Evolutionary conservation across 164 flowering plant genomes (phyloP), one percentile per base, ranked within the genome.

Genomic region (Annona cherimola): DNA sequence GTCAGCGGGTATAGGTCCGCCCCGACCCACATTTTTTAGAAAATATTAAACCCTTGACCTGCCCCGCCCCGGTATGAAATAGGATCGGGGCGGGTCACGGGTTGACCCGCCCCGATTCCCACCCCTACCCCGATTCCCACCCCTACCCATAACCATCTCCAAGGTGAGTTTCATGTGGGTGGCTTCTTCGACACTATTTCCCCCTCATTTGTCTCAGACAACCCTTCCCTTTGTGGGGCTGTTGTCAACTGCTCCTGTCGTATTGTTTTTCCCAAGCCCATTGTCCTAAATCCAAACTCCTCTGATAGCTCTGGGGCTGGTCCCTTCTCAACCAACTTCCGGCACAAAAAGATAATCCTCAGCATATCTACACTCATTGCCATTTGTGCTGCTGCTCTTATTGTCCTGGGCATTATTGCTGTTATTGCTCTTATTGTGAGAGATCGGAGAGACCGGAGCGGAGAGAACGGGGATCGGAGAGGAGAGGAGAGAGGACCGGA

Each of bases 311-410:
- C 81, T 18, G 45, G 69, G 67, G 43, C 83, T 19, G 82, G 83
- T 42, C 61, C 86, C 35, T 45, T 81, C 67, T 77, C 94, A 1
- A 75, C 85, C 12, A 84, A 74, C 69, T 43, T 79, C 54, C 84
- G 83, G 59, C 96, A 86, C 83, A 91, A 89, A 66, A 87, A 86
- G 76, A 89, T 90, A 60, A 83, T 91, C 60, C 92, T 95, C 73
- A 96, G 99, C 79, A 87, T 96, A 67, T 96, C 99, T 63, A 87
- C 99, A 14, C 86, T 96, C 45, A 81, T 96, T 77, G 98, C 99
- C 45, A 96, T 96, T 71, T 90, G 96, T 70, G 99, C 99, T 42
- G 98, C 98, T 44, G 92, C 85, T 63, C 76, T 87, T 64, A 96
- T 96, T 73, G 88, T 89, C 61, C 77, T 96, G 50, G 99, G 98